A percentile compares a stretch with the other conserved stretches of the same genome.
phyloP scores from a whole-genome alignment of 352 stramenopile genomes.

The Blastocystis sp. region DNA sequence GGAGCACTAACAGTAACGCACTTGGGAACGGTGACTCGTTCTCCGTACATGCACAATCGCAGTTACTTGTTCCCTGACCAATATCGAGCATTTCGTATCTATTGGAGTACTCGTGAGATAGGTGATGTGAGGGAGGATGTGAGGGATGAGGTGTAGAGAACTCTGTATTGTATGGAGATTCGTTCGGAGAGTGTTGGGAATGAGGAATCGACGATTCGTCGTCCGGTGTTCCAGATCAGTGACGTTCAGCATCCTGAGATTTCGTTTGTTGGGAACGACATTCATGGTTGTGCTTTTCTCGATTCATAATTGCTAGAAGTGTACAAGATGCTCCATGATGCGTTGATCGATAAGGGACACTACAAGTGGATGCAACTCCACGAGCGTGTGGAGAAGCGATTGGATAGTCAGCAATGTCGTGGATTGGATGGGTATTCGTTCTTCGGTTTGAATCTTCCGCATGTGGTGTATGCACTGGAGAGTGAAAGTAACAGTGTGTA shows the following conservation, averaged over 20 bases:
- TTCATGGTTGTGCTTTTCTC: background rate
- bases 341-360: background rate
- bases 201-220: background rate
- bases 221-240: background rate
- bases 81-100: conserved; percentile 7
- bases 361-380: background rate
- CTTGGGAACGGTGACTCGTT: background rate
- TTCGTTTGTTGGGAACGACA: background rate
- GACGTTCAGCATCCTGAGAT: background rate
- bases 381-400: background rate
- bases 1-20: background rate
- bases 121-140: background rate
- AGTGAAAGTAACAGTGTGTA: background rate
- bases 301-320: background rate
- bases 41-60: background rate
- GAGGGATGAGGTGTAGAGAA: background rate
- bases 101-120: background rate
- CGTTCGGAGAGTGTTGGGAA: background rate
- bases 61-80: background rate
- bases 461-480: background rate
- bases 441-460: conserved; percentile 6
- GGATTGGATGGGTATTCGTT: conserved; percentile 15
- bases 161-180: conserved; percentile 34
- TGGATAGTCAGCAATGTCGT: background rate
- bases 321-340: background rate